Evolutionary conservation across 192 early-diverging fungal species (phyloP).

Genomic region (Coemansia furcata): DNA sequence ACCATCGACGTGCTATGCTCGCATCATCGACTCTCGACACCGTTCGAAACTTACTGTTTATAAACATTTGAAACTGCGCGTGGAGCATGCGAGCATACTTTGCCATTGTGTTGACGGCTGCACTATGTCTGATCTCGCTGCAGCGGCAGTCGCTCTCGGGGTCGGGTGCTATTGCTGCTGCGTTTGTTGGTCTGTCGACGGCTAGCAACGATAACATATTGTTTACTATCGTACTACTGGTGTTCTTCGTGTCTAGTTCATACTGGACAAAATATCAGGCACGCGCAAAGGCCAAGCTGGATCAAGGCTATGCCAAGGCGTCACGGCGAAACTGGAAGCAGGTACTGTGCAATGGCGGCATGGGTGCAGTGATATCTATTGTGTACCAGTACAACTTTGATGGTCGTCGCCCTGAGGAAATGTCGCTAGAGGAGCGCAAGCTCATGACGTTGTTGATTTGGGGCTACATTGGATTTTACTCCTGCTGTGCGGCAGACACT

Average conservation of each 20-base stretch:
- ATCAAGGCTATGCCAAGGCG: conserved; percentile 42
- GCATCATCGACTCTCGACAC: too few species aligned
- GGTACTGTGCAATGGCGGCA: conserved; percentile 59
- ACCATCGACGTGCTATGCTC: too few species aligned
- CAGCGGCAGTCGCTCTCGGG: conserved; percentile 67
- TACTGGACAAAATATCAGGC: conserved; percentile 56
- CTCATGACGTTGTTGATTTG: conserved; percentile 52
- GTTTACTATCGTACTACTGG: conserved; percentile 66
- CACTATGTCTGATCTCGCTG: conserved; percentile 36
- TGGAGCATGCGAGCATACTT: conserved; percentile 32
- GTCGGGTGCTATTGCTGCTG: conserved; percentile 71
- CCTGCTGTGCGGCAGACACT: conserved; percentile 68
- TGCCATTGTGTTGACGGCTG: conserved; percentile 27
- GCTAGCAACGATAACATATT: conserved; percentile 64
- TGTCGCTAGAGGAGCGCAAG: conserved; percentile 17
- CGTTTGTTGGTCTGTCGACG: conserved; percentile 70
- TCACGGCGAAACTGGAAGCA: conserved; percentile 60
- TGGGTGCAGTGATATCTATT: conserved; percentile 43
- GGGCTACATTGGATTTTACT: conserved; percentile 61
- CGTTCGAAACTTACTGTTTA: too few species aligned
- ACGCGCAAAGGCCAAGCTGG: conserved; percentile 35
- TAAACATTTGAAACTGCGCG: too few species aligned
- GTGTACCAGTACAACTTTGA: conserved; percentile 46
- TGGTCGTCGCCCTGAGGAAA: conserved; percentile 20
- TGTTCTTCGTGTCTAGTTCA: conserved; percentile 71